These are phyloP conservation scores for Kitagawia praeruptora DNA, from an alignment of 129 eudicot genomes.

Conservation along the genomic window DNA sequence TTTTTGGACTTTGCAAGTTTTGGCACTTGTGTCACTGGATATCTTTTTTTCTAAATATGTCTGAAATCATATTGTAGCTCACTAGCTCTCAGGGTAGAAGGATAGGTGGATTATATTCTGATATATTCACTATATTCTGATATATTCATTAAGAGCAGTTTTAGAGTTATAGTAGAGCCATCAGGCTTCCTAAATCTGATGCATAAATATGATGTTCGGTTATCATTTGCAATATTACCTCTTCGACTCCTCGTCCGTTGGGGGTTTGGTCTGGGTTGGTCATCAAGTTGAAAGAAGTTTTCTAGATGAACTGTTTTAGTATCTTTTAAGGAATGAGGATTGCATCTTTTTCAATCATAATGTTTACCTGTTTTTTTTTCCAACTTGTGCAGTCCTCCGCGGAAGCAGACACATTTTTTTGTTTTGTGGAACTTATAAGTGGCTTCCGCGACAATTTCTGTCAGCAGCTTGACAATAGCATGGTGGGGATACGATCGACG, in stretches of 20 bases:
- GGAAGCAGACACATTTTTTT: slow-evolving; percentile 96
- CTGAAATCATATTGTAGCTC: neutral
- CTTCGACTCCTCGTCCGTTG: neutral
- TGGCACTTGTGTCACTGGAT: neutral
- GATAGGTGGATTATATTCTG: neutral
- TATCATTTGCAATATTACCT: neutral
- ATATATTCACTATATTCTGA: neutral
- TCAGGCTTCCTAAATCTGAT: neutral
- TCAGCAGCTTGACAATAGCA: slow-evolving; percentile 97
- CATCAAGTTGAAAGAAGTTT: neutral
- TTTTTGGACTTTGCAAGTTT: neutral
- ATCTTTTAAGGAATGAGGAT: neutral
- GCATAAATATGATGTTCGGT: neutral
- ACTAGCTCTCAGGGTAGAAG: neutral
- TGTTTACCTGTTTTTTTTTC: neutral
- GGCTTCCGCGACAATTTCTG: slow-evolving; percentile 79
- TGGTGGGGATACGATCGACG: slow-evolving; percentile 92
- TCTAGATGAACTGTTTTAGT: neutral
- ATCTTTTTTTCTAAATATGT: neutral
- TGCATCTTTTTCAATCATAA: neutral
- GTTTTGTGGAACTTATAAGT: slow-evolving; percentile 90
- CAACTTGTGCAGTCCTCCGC: slow-evolving; percentile 58
- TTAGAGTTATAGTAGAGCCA: slow-evolving; percentile 1
- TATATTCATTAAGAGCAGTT: neutral
- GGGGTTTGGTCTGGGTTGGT: neutral